A percentile compares a stretch with the other conserved stretches of the same genome.
phyloP scores from a whole-genome alignment of 1,284 basidiomycete species.

The Fereydounia khargensis region DNA sequence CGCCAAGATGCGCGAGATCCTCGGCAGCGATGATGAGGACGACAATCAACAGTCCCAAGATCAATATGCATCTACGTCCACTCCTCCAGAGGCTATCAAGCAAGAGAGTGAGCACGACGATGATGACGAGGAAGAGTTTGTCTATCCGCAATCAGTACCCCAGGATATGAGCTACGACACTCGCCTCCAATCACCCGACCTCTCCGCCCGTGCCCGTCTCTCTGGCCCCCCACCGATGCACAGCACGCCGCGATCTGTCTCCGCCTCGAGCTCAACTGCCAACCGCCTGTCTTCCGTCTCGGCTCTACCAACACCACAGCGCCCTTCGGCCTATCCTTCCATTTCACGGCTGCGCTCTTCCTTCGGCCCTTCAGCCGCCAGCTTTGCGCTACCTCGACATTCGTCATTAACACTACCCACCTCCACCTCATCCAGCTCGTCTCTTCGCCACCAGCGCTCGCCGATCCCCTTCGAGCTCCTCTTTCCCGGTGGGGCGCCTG shows the following conservation, averaged over 20 bases:
- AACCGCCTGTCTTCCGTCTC: neutral
- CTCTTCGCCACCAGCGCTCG: constrained; percentile 22
- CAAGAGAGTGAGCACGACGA: neutral
- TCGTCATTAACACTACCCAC: constrained; percentile 17
- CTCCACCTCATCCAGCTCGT: constrained; percentile 23
- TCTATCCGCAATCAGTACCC: constrained; percentile 13
- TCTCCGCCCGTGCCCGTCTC: constrained; percentile 1
- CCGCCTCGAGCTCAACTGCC: neutral
- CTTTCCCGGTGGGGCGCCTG: constrained; percentile 13
- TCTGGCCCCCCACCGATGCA: neutral
- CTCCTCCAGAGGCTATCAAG: neutral
- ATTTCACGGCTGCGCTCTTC: constrained; percentile 27
- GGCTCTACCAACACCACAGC: constrained; percentile 9
- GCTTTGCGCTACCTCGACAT: constrained; percentile 13
- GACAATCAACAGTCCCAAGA: too few species aligned
- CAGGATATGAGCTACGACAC: constrained; percentile 32
- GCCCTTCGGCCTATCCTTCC: constrained; percentile 24
- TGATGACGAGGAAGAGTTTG: constrained; percentile 12
- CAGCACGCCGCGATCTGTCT: neutral
- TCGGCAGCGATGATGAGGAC: constrained; percentile 33
- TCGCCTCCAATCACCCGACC: constrained; percentile 4
- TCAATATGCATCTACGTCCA: too few species aligned
- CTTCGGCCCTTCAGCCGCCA: constrained; percentile 9
- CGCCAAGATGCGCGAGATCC: constrained; percentile 33
- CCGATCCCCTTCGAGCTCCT: constrained; percentile 19